Evolutionary conservation across 352 stramenopile species (phyloP).

Genomic region (Thraustochytrium aureum): DNA sequence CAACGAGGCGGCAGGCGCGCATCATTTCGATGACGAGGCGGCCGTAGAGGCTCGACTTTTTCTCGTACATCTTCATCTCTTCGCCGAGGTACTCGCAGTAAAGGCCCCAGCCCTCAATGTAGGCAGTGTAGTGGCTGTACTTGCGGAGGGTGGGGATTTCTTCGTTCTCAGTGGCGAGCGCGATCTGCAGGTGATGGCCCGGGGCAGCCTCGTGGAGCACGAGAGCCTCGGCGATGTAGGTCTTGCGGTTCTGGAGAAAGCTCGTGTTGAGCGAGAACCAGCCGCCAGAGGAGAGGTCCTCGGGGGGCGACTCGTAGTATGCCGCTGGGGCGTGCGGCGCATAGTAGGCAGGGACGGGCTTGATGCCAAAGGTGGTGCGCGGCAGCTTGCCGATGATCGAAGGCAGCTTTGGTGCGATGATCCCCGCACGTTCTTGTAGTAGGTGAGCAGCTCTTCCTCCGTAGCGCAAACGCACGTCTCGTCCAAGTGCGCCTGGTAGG

Average conservation of each 20-base stretch:
- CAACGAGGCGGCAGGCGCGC: slow-evolving; percentile 60
- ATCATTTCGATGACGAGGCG: slow-evolving; percentile 62
- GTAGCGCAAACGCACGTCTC: slow-evolving; percentile 11
- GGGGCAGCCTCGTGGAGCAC: slow-evolving; percentile 61
- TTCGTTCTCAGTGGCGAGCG: slow-evolving; percentile 58
- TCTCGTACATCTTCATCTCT: slow-evolving; percentile 62
- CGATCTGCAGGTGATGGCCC: slow-evolving; percentile 61
- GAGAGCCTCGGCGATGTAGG: slow-evolving; percentile 60
- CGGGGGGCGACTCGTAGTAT: not conserved
- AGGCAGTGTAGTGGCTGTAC: slow-evolving; percentile 59
- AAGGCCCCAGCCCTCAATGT: slow-evolving; percentile 59
- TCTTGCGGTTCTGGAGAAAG: slow-evolving; percentile 56
- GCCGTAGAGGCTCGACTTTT: slow-evolving; percentile 58
- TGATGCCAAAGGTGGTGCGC: not conserved
- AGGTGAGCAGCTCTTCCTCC: not conserved
- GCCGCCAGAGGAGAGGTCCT: slow-evolving; percentile 50
- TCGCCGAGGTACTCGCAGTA: slow-evolving; percentile 58
- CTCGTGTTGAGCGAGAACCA: slow-evolving; percentile 62
- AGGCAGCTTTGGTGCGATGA: not conserved
- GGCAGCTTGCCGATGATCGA: not conserved
- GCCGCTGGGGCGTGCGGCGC: not conserved
- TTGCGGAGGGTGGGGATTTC: slow-evolving; percentile 58
- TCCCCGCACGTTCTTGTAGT: not conserved
- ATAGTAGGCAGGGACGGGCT: not conserved
- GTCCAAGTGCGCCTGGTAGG: not conserved